A percentile compares a stretch with the other conserved stretches of the same genome.
Evolutionary conservation across 2,329 filamentous ascomycete species (phyloP).

Genomic region (Botryotinia narcissicola): DNA sequence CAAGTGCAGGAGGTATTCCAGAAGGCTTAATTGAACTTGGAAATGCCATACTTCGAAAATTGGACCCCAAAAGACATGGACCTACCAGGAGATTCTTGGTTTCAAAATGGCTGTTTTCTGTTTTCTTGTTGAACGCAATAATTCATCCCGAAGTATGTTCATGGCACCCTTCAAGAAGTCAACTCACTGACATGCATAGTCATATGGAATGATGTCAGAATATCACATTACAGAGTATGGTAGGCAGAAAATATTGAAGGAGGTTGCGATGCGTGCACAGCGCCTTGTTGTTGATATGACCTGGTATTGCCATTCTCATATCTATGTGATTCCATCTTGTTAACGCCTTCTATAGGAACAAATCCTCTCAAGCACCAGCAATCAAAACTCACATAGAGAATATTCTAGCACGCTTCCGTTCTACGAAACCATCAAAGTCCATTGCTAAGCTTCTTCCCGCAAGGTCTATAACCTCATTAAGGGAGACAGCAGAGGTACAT

Average conservation of each 20-base stretch:
- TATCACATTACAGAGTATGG: conserved; percentile 92
- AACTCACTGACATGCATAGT: conserved; percentile 34
- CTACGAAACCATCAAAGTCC: conserved; percentile 44
- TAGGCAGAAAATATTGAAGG: conserved; percentile 74
- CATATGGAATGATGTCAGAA: conserved; percentile 72
- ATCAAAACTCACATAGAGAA: conserved; percentile 69
- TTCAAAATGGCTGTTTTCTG: conserved; percentile 88
- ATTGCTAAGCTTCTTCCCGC: conserved; percentile 63
- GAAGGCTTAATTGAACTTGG: conserved; percentile 81
- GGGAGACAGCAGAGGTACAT: conserved; percentile 75
- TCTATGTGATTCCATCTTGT: not conserved
- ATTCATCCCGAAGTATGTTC: conserved; percentile 77
- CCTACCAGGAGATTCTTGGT: conserved; percentile 81
- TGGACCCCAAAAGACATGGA: conserved; percentile 69
- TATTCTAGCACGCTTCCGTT: conserved; percentile 62
- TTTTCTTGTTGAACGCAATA: conserved; percentile 79
- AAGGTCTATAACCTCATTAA: conserved; percentile 67
- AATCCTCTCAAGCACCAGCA: conserved; percentile 60
- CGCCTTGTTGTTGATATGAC: conserved; percentile 74
- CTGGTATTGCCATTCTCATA: conserved; percentile 45
- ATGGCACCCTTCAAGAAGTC: not conserved
- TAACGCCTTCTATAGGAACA: conserved; percentile 43
- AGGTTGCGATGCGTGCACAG: conserved; percentile 77
- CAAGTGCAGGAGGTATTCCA: conserved; percentile 80
- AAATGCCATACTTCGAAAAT: conserved; percentile 75